phyloP scores from a whole-genome alignment of 345 rosid genomes.

The Erucastrum elatum region DNA sequence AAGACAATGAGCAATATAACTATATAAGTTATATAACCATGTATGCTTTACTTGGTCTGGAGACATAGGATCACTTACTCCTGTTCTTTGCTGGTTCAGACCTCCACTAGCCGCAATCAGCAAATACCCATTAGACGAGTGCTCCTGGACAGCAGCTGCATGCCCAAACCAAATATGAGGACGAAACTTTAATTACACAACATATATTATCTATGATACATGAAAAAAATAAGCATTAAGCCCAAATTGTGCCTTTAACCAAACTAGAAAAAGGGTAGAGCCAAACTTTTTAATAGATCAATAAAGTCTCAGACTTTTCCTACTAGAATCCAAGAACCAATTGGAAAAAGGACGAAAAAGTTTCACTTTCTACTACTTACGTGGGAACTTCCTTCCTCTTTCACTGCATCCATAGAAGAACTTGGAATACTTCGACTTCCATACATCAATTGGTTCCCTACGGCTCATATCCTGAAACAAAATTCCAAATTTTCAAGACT shows the following conservation, averaged over 20 bases:
- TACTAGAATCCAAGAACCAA: slow-evolving; percentile 1
- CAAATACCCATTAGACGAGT: slow-evolving; percentile 83
- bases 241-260: slow-evolving; percentile 15
- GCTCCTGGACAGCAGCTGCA: slow-evolving; percentile 68
- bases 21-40: neutral
- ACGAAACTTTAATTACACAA: neutral
- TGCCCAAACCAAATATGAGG: slow-evolving; percentile 17
- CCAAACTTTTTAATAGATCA: slow-evolving; percentile 10
- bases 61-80: slow-evolving; percentile 64
- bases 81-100: slow-evolving; percentile 96
- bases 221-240: neutral
- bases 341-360: neutral
- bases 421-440: slow-evolving; percentile 76
- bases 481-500: slow-evolving; percentile 8
- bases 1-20: neutral
- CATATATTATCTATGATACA: neutral
- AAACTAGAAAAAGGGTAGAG: neutral
- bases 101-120: slow-evolving; percentile 99
- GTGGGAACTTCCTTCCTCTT: slow-evolving; percentile 61
- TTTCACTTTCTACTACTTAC: slow-evolving; percentile 50
- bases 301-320: slow-evolving; percentile 28
- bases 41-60: neutral
- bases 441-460: slow-evolving; percentile 67
- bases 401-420: slow-evolving; percentile 79
- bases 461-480: slow-evolving; percentile 52